Evolutionary conservation across 441 rosid genomes (phyloP), one percentile per base, ranked within the genome.

Genomic region (Adansonia rubrostipa): DNA sequence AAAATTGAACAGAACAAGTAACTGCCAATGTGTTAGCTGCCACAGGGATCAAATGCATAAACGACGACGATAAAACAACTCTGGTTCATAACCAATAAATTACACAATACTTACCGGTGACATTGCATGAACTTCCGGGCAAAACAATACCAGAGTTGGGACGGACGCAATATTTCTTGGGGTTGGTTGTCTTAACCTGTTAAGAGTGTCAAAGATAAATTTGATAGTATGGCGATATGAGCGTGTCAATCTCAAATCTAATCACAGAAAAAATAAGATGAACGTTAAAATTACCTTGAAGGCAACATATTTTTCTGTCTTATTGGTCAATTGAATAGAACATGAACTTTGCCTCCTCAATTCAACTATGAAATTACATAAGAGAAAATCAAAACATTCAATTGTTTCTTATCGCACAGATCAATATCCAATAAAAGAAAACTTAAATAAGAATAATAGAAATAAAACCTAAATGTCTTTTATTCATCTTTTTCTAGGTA

Each of bases 121-220:
- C 92, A 88, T 84, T 85, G 80, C 96, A 89, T 44, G 96, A 73
- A 19, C 85, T 72, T 58, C 97, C 76, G 3, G 98, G 98, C 79
- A 78, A 79, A 80, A 94, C 89, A 69, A 92, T 72, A 20, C 97
- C 97, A 45, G 91, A 83, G 78, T 92, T 94, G 45, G 97, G 98
- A 75, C 95, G 90, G 58, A 94, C 98, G 28, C 92, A 88, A 72
- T 92, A 94, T 84, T 90, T 94, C 82, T 88, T 92, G 0, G 95
- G 98, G 77, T 90, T 92, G 68, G 97, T 94, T 19, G 97, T 94
- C 79, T 94, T 94, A 79, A 94, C 96, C 98, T 94, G 75, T 71
- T 19, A 62, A 61, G 20, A 72, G 50, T 17, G 9, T 60, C 1
- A 66, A 47, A 68, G 24, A 33, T 61, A 61, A 73, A n/a, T 53